These are phyloP conservation scores for Alternaria triticimaculans DNA, from an alignment of 2,329 filamentous ascomycete species.

Conservation along the genomic window DNA sequence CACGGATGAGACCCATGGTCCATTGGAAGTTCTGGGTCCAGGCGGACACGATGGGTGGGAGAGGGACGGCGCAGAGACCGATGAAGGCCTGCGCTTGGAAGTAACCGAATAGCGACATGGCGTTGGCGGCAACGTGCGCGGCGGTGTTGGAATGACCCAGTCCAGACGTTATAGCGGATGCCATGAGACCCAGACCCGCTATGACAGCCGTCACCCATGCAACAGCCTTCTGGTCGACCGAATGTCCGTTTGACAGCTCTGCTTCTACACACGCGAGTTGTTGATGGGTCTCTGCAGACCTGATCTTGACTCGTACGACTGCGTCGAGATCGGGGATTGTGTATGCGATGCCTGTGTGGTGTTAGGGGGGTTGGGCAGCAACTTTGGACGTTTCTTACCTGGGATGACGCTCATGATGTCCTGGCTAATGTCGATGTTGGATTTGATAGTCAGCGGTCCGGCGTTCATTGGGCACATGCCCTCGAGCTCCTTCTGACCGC, in stretches of 20 bases:
- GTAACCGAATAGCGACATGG: constrained; percentile 90
- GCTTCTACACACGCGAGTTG: constrained; percentile 88
- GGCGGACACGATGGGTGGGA: constrained; percentile 86
- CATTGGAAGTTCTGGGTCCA: constrained; percentile 99
- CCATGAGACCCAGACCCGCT: constrained; percentile 79
- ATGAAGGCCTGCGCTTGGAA: constrained; percentile 95
- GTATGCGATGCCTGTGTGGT: constrained; percentile 74
- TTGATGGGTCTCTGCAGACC: constrained; percentile 66
- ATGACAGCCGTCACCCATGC: constrained; percentile 91
- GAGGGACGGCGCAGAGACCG: constrained; percentile 78
- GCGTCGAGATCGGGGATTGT: constrained; percentile 90
- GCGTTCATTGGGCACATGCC: constrained; percentile 92
- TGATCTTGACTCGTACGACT: constrained; percentile 81
- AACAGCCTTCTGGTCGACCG: constrained; percentile 85
- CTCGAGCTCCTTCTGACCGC: constrained; percentile 66
- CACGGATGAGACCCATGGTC: constrained; percentile 93
- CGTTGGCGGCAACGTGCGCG: constrained; percentile 91
- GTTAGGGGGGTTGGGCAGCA: constrained; percentile 13
- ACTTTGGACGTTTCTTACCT: constrained; percentile 50
- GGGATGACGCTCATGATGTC: constrained; percentile 72
- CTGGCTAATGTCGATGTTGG: constrained; percentile 66
- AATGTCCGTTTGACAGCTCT: constrained; percentile 87
- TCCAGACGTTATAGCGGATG: constrained; percentile 87
- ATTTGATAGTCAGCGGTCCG: constrained; percentile 78
- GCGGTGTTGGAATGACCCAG: constrained; percentile 93